These are phyloP conservation scores for Fusarium pininemorale DNA, from an alignment of 2,329 filamentous ascomycete genomes.

Conservation along the genomic window DNA sequence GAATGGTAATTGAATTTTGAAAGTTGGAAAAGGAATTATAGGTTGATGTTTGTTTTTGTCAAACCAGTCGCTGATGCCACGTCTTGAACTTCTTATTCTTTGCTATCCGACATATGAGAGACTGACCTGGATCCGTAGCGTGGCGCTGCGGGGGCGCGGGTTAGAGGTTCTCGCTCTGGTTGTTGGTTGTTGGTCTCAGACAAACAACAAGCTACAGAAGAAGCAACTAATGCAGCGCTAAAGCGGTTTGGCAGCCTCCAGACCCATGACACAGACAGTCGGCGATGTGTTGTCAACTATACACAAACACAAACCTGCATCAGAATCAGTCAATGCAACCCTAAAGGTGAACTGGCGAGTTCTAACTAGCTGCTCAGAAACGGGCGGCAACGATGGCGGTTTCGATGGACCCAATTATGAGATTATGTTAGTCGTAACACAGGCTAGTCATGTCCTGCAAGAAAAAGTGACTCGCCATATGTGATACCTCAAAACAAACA, in stretches of 20 bases:
- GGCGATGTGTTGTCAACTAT: not conserved
- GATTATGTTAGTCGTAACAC: not conserved
- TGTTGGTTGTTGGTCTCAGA: not conserved
- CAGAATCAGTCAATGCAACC: not conserved
- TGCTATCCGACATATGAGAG: not conserved
- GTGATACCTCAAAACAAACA: not conserved
- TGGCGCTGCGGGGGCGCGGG: not conserved
- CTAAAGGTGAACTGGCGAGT: not conserved
- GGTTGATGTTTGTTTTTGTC: not conserved
- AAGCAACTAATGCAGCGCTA: not conserved
- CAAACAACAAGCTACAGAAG: not conserved
- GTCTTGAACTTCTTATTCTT: not conserved
- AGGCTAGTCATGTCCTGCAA: not conserved
- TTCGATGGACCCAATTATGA: accelerated
- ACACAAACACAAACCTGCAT: not conserved
- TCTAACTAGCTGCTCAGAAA: accelerated
- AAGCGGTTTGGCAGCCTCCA: not conserved
- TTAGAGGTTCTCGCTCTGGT: not conserved
- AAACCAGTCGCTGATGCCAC: not conserved
- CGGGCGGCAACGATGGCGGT: not conserved
- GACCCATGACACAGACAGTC: accelerated
- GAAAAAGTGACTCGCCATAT: not conserved
- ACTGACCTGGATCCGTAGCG: too few species aligned
- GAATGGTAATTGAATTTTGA: not conserved
- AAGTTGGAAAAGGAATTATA: accelerated